Evolutionary conservation across 208 protist species (phyloP).

Genomic region (Borovskyia barvae): DNA sequence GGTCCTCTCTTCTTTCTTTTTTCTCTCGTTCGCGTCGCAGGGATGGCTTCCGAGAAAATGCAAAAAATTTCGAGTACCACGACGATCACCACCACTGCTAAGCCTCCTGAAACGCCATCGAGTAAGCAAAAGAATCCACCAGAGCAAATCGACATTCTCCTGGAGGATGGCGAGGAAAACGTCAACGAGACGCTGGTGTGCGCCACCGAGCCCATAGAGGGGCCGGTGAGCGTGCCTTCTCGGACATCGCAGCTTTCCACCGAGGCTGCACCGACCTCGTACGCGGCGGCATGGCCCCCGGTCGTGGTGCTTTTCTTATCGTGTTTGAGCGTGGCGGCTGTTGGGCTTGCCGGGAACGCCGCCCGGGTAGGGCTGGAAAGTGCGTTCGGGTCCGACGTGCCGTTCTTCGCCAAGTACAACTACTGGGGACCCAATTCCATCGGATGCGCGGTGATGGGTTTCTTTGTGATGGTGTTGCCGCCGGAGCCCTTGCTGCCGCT

Average conservation of each 20-base stretch:
- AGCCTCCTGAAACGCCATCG: too few species aligned
- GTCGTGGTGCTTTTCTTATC: slow-evolving; percentile 20
- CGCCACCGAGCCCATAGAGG: too few species aligned
- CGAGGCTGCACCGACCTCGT: background rate
- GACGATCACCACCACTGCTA: too few species aligned
- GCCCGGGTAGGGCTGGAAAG: slow-evolving; percentile 33
- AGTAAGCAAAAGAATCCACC: too few species aligned
- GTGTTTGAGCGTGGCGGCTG: slow-evolving; percentile 36
- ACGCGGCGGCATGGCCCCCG: slow-evolving; percentile 10
- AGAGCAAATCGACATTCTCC: too few species aligned
- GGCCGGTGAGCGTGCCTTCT: too few species aligned
- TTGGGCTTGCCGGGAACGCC: slow-evolving; percentile 50
- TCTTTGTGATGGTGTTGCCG: slow-evolving; percentile 20
- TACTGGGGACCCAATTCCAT: slow-evolving; percentile 45
- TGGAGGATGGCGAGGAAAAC: too few species aligned
- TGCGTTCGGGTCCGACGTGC: slow-evolving; percentile 7
- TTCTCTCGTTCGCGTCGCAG: slow-evolving; percentile 1
- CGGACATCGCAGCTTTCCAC: too few species aligned
- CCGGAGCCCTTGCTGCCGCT: slow-evolving; percentile 26
- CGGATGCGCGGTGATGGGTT: slow-evolving; percentile 46
- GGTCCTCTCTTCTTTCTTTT: slow-evolving; percentile 1
- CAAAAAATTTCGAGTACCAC: too few species aligned
- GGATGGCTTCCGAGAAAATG: background rate
- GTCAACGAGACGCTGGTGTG: too few species aligned
- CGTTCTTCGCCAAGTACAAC: slow-evolving; percentile 38